phyloP scores from a whole-genome alignment of 2,329 filamentous ascomycete genomes.

The Magnaporthales sp. region DNA sequence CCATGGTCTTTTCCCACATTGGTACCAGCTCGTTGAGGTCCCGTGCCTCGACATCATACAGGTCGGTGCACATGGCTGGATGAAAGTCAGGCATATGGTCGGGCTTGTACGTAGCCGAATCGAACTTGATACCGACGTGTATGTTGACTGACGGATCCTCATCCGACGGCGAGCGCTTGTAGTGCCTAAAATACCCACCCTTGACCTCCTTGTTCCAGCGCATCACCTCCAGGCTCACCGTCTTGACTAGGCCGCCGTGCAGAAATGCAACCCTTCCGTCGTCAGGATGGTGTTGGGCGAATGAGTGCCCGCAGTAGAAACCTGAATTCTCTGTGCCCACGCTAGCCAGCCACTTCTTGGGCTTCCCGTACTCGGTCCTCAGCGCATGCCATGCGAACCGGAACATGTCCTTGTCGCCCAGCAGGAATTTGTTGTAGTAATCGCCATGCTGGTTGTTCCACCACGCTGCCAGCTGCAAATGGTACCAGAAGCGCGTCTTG shows the following conservation, averaged over 20 bases:
- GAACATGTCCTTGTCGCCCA: slow-evolving; percentile 27
- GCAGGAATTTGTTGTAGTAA: slow-evolving; percentile 19
- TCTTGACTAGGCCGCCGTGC: slow-evolving; percentile 23
- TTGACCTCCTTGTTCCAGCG: slow-evolving; percentile 16
- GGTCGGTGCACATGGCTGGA: slow-evolving; percentile 11
- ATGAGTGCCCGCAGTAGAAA: slow-evolving; percentile 23
- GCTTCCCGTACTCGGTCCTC: slow-evolving; percentile 20
- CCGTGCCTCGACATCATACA: slow-evolving; percentile 10
- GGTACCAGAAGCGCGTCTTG: slow-evolving; percentile 25
- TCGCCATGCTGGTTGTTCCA: slow-evolving; percentile 16
- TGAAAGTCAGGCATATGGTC: slow-evolving; percentile 5
- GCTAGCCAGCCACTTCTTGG: slow-evolving; percentile 20
- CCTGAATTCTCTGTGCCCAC: slow-evolving; percentile 17
- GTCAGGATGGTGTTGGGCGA: slow-evolving; percentile 24
- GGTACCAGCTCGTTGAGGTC: slow-evolving; percentile 11
- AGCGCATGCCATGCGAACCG: slow-evolving; percentile 25
- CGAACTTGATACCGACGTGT: slow-evolving; percentile 11
- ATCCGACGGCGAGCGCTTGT: slow-evolving; percentile 15
- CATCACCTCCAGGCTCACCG: slow-evolving; percentile 14
- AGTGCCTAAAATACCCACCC: slow-evolving; percentile 19
- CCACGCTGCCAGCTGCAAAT: slow-evolving; percentile 25
- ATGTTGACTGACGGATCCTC: slow-evolving; percentile 8
- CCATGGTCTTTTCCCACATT: slow-evolving; percentile 7
- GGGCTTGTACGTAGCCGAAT: slow-evolving; percentile 9
- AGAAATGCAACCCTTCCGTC: slow-evolving; percentile 19